phyloP scores from a whole-genome alignment of 2,329 filamentous ascomycete genomes.

The Cadophora sp. region DNA sequence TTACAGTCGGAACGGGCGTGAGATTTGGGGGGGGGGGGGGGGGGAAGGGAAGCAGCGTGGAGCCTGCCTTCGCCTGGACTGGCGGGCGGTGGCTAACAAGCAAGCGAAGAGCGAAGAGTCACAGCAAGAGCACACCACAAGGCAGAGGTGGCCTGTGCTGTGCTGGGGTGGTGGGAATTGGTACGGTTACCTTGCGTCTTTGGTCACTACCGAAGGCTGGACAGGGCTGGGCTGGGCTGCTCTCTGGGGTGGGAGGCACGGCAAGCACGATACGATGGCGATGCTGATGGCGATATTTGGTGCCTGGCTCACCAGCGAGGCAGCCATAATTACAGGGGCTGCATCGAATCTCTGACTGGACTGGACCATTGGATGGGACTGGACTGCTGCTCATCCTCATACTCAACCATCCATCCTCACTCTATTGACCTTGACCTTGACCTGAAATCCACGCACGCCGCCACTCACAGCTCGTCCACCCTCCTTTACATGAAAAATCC shows the following conservation, averaged over 20 bases:
- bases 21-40: slow-evolving; percentile 20
- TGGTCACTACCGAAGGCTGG: background rate
- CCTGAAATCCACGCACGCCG: slow-evolving; percentile 8
- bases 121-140: slow-evolving; percentile 1
- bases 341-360: background rate
- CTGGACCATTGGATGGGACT: background rate
- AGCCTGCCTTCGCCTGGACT: background rate
- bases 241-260: background rate
- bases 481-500: background rate
- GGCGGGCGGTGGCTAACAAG: slow-evolving; percentile 1
- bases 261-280: background rate
- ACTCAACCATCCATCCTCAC: too few relatives aligned
- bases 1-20: slow-evolving; percentile 20
- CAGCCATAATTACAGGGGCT: slow-evolving; percentile 6
- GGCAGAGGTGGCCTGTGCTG: background rate
- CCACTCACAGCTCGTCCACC: slow-evolving; percentile 15
- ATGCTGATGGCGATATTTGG: slow-evolving; percentile 2
- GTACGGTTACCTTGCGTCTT: background rate
- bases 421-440: too few relatives aligned
- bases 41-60: slow-evolving; percentile 2
- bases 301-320: slow-evolving; percentile 10
- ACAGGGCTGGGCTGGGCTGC: background rate
- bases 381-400: background rate
- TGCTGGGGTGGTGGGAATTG: background rate
- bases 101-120: slow-evolving; percentile 22